Evolutionary conservation across 371 early-diverging fungal species (phyloP).

Genomic region (Syncephalastrum sp.): DNA sequence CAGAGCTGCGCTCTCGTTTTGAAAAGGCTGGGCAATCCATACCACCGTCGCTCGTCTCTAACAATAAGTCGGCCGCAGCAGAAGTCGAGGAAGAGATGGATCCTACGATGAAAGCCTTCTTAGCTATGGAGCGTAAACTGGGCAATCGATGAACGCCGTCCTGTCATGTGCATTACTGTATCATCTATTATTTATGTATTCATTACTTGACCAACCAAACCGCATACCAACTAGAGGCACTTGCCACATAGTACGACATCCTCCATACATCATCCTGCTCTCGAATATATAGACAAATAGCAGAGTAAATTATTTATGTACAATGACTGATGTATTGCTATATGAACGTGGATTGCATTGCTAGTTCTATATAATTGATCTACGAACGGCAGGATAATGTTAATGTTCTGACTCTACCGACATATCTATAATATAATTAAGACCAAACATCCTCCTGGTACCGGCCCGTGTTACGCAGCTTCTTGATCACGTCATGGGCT

Average conservation of each 20-base stretch:
- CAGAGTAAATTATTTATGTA: not conserved
- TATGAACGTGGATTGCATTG: no score
- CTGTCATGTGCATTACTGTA: not conserved
- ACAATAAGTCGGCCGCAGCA: slow-evolving; percentile 10
- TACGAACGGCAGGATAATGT: no score
- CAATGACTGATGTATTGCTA: no score
- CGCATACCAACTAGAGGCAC: slow-evolving; percentile 1
- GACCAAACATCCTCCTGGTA: slow-evolving; percentile 97
- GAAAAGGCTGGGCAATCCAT: slow-evolving; percentile 22
- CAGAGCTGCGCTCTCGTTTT: slow-evolving; percentile 23
- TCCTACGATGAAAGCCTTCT: slow-evolving; percentile 45
- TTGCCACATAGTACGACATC: no score
- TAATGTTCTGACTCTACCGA: not conserved
- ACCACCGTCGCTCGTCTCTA: slow-evolving; percentile 22
- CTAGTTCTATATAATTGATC: no score
- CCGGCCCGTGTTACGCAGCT: slow-evolving; percentile 75
- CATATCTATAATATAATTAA: slow-evolving; percentile 28
- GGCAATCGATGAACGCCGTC: not conserved
- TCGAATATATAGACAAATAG: not conserved
- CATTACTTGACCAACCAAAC: no score
- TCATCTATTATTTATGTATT: no score
- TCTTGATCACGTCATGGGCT: slow-evolving; percentile 79
- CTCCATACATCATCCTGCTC: not conserved
- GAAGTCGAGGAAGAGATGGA: slow-evolving; percentile 39
- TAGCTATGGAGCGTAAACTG: slow-evolving; percentile 41